A percentile compares a stretch with the other conserved stretches of the same genome.
These are phyloP conservation scores for Globisporangium nunn DNA, from an alignment of 352 stramenopile genomes.

Conservation along the genomic window DNA sequence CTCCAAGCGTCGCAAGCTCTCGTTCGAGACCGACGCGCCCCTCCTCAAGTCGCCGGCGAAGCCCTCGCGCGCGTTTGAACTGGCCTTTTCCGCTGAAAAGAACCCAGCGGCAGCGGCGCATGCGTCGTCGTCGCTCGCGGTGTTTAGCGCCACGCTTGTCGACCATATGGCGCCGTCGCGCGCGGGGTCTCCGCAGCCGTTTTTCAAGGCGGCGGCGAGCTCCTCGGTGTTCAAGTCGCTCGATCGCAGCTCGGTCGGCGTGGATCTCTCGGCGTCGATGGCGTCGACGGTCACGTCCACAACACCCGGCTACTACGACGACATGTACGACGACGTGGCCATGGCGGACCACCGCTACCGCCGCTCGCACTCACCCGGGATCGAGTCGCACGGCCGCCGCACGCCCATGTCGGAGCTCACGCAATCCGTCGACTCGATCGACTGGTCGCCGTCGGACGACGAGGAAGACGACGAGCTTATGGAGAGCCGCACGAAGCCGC, in stretches of 20 bases:
- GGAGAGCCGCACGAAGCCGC: background rate
- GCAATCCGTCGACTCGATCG: slow-evolving; percentile 37
- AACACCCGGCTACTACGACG: slow-evolving; percentile 42
- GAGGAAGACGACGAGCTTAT: slow-evolving; percentile 16
- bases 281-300: slow-evolving; percentile 53
- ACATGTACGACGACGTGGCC: slow-evolving; percentile 45
- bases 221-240: slow-evolving; percentile 22
- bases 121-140: slow-evolving; percentile 2
- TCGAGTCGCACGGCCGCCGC: slow-evolving; percentile 7
- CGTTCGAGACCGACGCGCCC: slow-evolving; percentile 12
- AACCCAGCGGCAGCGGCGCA: slow-evolving; percentile 4
- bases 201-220: slow-evolving; percentile 9
- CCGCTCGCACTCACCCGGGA: slow-evolving; percentile 20
- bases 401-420: slow-evolving; percentile 16
- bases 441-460: slow-evolving; percentile 37
- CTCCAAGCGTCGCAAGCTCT: slow-evolving; percentile 41
- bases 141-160: slow-evolving; percentile 10
- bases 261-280: slow-evolving; percentile 61
- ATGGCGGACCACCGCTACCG: slow-evolving; percentile 24
- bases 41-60: slow-evolving; percentile 7
- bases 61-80: slow-evolving; percentile 3
- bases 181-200: slow-evolving; percentile 4
- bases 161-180: slow-evolving; percentile 5
- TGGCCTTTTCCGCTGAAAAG: background rate
- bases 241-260: slow-evolving; percentile 13